Evolutionary conservation across 306 rosid genomes (phyloP).

Genomic region (Nissolia schottii): DNA sequence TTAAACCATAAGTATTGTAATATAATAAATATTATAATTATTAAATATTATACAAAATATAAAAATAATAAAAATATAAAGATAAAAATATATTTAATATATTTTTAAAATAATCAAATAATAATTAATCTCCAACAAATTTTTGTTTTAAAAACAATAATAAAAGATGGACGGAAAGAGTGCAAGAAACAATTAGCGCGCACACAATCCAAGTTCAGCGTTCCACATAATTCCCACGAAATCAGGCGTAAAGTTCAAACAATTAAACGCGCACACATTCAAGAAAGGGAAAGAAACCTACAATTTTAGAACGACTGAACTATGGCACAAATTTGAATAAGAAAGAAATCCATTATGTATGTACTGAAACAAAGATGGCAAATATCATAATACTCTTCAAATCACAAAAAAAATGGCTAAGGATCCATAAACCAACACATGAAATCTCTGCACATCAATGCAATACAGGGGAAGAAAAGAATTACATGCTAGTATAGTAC

Average conservation of each 20-base stretch:
- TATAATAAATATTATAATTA: no score
- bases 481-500: no score
- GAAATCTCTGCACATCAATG: conserved; percentile 6
- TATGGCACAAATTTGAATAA: not conserved
- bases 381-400: not conserved
- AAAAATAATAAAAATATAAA: no score
- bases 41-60: no score
- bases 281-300: not conserved
- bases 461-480: not conserved
- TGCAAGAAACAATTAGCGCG: no score
- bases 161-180: no score
- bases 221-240: not conserved
- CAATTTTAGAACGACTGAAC: not conserved
- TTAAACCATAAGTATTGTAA: no score
- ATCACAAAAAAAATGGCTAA: not conserved
- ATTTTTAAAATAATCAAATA: no score
- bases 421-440: conserved; percentile 6
- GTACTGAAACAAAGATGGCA: conserved; percentile 3
- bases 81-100: no score
- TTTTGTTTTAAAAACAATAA: no score
- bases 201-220: no score
- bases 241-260: not conserved
- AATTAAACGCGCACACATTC: not conserved
- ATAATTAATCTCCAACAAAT: no score
- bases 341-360: conserved; percentile 20